Base-by-base conservation (phyloP, 371 early-diverging fungal species). In the Batkoa obscura region DNA sequence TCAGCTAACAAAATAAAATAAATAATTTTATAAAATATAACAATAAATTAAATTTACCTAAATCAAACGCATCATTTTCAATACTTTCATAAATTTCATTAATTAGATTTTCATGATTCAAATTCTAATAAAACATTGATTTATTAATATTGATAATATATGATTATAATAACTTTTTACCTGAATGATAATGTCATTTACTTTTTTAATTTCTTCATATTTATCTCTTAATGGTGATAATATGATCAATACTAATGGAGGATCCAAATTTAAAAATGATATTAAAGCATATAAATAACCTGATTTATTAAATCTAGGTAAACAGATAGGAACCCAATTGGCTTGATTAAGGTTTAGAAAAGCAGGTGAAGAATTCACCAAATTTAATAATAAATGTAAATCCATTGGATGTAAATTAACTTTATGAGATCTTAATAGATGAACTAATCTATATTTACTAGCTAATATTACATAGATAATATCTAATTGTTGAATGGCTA, bases 251-350 rank as follows among this genome's bases (percentile, higher is more conserved):
- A 88, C 70, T 33, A 92, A 64, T 36, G 80, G 83, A 3, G 83
- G 64, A 3, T 80, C 77, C 3, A 72, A 63, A 17, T 78, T 75
- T 32, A 92, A 70, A 61, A 83, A 88, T 60, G 77, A 82, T 3
- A 93, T 79, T 59, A 93, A 90, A 0, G 86, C 86, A 62, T 92
- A 84, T 36, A 95, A 66, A 62, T 90, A 94, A 1, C 85, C 90
- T 61, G 78, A 74, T 50, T 77, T 72, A 66, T 94, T 90, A 68
- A 91, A 88, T 53, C 78, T 82, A 33, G 96, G 94, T 23, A 93
- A 74, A 61, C 96, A 95, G n/a, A 95, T 72, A 13, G 96, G 96
- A 1, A 84, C 85, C 93, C 94, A 95, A 9, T 83, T 79, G 64
- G 92, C 92, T 10, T 72, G 81, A 47, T 45, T 39, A 6, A 23